Base-by-base conservation (phyloP, 2,329 filamentous ascomycete genomes). In the Stachybotrys chlorohalonatus region DNA sequence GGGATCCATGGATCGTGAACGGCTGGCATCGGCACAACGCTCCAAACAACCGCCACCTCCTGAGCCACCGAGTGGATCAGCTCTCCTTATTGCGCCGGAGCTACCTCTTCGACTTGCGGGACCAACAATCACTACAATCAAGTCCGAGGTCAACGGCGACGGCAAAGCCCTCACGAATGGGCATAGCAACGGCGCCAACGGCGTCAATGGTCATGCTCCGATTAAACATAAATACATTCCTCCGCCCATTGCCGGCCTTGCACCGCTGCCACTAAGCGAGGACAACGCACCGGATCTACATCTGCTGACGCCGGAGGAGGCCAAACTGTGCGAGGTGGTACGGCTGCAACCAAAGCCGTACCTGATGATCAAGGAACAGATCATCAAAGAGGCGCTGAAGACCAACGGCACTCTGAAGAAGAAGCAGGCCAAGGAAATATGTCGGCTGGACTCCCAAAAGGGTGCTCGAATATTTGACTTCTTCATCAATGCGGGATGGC, bases 291-390 rank as follows among this genome's bases (percentile, higher is more conserved):
- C 88, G 0, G 94, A 97, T 67, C 72, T 93, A 31, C 94, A 97
- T 64, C 81, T 99, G 0, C 76, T 99, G 48, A 90, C 88, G 1
- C 80, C 85, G 1, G 90, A 95, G 60, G 94, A 99, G 70, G 77
- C 83, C 5, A 90, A 95, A 64, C 75, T 99, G 0, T 99, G 94
- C 73, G 89, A 89, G 62, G 80, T 87, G 47, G 80, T 95, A 13
- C 83, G 91, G 47, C 74, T 99, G 53, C 88, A 94, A 70, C 94
- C 94, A 1, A 99, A 99, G 74, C 90, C 94, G 1, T 99, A 96
- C 69, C 73, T 96, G 6, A 90, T 90, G 66, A 90, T 97, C 71
- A 99, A 99, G 71, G 91, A 96, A 68, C 85, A 89, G 57, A 78
- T 97, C n/a, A 72, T 97, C 53, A 89, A 90, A 63, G 93, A 97